These are phyloP conservation scores for Onygena corvina DNA, from an alignment of 2,329 filamentous ascomycete genomes.

Conservation along the genomic window DNA sequence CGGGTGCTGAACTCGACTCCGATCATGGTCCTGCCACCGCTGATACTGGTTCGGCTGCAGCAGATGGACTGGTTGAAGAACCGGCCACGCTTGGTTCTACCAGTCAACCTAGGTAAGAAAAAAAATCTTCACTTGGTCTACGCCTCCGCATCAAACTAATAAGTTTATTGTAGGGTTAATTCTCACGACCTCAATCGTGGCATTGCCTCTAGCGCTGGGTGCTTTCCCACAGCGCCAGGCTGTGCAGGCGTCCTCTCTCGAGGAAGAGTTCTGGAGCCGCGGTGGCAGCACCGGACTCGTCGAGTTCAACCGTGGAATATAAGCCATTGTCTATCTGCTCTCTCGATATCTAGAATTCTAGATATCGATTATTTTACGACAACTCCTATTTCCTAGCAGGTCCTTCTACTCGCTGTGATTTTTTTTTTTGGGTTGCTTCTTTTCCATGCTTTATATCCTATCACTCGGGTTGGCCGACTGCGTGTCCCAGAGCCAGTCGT, in stretches of 20 bases:
- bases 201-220: conserved; percentile 75
- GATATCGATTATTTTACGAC: no score
- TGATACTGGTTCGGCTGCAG: conserved; percentile 76
- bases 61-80: conserved; percentile 67
- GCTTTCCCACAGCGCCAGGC: conserved; percentile 87
- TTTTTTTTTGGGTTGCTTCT: background rate
- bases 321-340: conserved; percentile 17
- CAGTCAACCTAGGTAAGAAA: conserved; percentile 66
- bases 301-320: conserved; percentile 96
- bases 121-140: conserved; percentile 10
- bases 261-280: conserved; percentile 72
- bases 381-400: no score
- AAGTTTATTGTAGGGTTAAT: conserved; percentile 48
- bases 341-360: background rate
- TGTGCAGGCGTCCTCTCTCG: conserved; percentile 61
- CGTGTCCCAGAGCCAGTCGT: background rate
- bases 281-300: conserved; percentile 72
- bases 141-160: background rate
- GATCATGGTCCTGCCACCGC: conserved; percentile 90
- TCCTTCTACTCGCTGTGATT: no score
- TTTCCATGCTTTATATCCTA: background rate
- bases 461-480: conserved; percentile 4
- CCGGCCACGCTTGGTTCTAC: conserved; percentile 63
- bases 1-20: conserved; percentile 88
- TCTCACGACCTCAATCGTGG: conserved; percentile 72